Evolutionary conservation across 768 basidiomycete genomes (phyloP).

Genomic region (Podaxis mareebaensis): DNA sequence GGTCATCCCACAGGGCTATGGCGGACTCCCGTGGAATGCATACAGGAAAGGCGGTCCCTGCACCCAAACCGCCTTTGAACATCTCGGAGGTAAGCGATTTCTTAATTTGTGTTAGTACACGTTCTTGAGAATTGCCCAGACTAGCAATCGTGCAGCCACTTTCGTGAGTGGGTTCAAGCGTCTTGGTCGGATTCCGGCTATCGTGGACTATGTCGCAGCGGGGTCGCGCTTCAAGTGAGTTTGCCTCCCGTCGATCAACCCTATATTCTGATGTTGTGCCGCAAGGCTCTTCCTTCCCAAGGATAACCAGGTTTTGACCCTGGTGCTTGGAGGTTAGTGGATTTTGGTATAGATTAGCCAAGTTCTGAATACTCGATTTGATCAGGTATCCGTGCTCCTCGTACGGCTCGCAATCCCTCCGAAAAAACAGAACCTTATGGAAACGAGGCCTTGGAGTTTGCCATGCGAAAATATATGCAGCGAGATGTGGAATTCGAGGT

Average conservation of each 20-base stretch:
- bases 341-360: neutral
- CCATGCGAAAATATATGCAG: conserved; percentile 84
- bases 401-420: conserved; percentile 73
- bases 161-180: conserved; percentile 94
- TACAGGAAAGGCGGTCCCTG: conserved; percentile 84
- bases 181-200: conserved; percentile 74
- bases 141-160: conserved; percentile 72
- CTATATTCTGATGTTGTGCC: neutral
- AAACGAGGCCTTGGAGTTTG: conserved; percentile 76
- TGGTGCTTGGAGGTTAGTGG: conserved; percentile 79
- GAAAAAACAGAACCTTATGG: conserved; percentile 94
- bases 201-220: conserved; percentile 92
- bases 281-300: conserved; percentile 78
- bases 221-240: conserved; percentile 93
- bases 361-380: neutral
- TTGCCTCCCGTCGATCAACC: conserved; percentile 7
- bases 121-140: conserved; percentile 37
- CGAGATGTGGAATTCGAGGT: conserved; percentile 94
- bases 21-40: conserved; percentile 84
- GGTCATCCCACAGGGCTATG: conserved; percentile 55
- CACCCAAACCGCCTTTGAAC: conserved; percentile 82
- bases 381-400: conserved; percentile 85
- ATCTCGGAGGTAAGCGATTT: conserved; percentile 76
- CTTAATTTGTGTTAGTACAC: neutral
- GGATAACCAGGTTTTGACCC: conserved; percentile 90